phyloP scores from a whole-genome alignment of 345 rosid species.

The Eucalyptus tenuipes region DNA sequence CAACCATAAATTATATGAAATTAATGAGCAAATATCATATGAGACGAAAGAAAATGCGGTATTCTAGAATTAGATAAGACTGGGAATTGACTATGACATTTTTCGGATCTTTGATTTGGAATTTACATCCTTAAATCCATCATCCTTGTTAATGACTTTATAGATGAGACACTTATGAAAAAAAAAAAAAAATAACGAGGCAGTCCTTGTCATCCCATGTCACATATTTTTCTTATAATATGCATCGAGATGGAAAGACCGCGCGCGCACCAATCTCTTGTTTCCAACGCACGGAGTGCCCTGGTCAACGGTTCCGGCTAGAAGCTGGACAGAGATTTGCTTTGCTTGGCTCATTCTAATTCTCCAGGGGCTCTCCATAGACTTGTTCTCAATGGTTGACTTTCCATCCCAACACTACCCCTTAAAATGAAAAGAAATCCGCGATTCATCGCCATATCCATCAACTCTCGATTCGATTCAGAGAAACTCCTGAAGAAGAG shows the following conservation, averaged over 20 bases:
- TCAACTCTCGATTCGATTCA: neutral
- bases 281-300: neutral
- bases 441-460: neutral
- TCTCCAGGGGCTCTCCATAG: neutral
- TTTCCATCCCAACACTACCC: neutral
- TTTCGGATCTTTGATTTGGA: neutral
- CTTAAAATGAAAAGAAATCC: neutral
- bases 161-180: rapidly evolving
- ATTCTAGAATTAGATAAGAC: neutral
- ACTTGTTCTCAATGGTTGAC: neutral
- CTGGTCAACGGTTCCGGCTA: neutral
- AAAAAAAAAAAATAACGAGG: neutral
- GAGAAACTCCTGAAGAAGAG: neutral
- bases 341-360: neutral
- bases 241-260: neutral
- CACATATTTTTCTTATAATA: neutral
- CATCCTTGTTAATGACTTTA: neutral
- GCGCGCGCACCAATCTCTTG: neutral
- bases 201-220: neutral
- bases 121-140: neutral
- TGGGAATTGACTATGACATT: neutral
- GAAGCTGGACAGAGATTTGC: neutral
- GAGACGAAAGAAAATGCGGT: neutral
- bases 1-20: neutral
- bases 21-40: neutral